Conservation (phyloP, 305 asterid species). For the Petunia hybrid region DNA sequence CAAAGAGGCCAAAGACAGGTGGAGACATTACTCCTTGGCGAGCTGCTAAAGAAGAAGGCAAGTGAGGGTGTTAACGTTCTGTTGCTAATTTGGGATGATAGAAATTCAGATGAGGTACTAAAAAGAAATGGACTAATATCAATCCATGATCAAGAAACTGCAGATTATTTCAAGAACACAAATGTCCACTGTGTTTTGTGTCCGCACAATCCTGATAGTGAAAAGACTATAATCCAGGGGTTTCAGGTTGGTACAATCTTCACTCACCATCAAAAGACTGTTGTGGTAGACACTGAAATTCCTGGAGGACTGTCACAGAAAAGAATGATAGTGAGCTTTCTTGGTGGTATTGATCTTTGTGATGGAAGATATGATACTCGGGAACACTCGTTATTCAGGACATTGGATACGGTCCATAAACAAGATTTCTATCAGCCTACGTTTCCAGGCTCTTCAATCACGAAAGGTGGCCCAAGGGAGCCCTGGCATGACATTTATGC, state of each 20-base stretch:
- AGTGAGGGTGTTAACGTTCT: slow-evolving; percentile 71
- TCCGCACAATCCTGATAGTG: slow-evolving; percentile 60
- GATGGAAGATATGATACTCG: slow-evolving; percentile 59
- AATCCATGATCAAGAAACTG: slow-evolving; percentile 69
- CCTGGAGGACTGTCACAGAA: neutral
- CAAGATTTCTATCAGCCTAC: slow-evolving; percentile 89
- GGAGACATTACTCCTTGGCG: slow-evolving; percentile 64
- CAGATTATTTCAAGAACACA: too few species aligned
- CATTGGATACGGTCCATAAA: slow-evolving; percentile 39
- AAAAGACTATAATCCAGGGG: slow-evolving; percentile 61
- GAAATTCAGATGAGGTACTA: too few species aligned
- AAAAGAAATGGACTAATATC: slow-evolving; percentile 72
- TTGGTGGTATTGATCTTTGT: too few species aligned
- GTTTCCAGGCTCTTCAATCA: slow-evolving; percentile 65
- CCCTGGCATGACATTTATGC: slow-evolving; percentile 50
- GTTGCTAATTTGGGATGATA: slow-evolving; percentile 52
- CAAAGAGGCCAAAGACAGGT: slow-evolving; percentile 40
- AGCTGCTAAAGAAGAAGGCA: slow-evolving; percentile 67
- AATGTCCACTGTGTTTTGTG: too few species aligned
- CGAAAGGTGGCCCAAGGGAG: slow-evolving; percentile 82
- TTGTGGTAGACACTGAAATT: slow-evolving; percentile 63
- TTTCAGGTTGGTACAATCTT: slow-evolving; percentile 62
- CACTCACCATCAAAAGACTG: slow-evolving; percentile 83
- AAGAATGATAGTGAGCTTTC: too few species aligned
- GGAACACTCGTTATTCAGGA: slow-evolving; percentile 57